Conservation (phyloP, 2,329 filamentous ascomycete species). For the Zasmidium citrigriseum region DNA sequence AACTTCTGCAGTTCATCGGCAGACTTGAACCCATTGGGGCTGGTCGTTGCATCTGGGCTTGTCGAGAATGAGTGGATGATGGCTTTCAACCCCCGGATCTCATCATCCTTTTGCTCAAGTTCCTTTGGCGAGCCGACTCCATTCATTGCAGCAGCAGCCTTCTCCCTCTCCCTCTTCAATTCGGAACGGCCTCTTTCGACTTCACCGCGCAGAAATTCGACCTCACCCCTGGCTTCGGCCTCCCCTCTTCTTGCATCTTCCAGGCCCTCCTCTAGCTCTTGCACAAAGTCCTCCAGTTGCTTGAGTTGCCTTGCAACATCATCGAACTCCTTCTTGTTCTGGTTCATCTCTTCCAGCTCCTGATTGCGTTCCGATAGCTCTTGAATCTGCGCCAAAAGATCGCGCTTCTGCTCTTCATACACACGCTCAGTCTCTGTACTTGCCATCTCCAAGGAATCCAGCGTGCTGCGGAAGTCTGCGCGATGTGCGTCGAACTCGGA, state of each 20-base stretch:
- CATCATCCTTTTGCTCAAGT: constrained; percentile 91
- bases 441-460: constrained; percentile 93
- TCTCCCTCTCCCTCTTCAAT: constrained; percentile 83
- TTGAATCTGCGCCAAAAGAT: constrained; percentile 77
- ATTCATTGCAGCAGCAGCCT: constrained; percentile 62
- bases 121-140: constrained; percentile 61
- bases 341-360: constrained; percentile 78
- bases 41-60: constrained; percentile 53
- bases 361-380: constrained; percentile 75
- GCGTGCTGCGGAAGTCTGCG: constrained; percentile 93
- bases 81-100: constrained; percentile 93
- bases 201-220: constrained; percentile 92
- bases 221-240: constrained; percentile 91
- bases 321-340: constrained; percentile 85
- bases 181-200: constrained; percentile 90
- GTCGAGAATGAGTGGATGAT: constrained; percentile 95
- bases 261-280: constrained; percentile 92
- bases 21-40: constrained; percentile 22
- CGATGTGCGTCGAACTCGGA: constrained; percentile 92
- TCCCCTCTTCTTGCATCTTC: constrained; percentile 93
- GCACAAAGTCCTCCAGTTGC: constrained; percentile 92
- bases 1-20: constrained; percentile 58
- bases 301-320: constrained; percentile 88
- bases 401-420: constrained; percentile 90
- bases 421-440: constrained; percentile 94